phyloP scores from a whole-genome alignment of 2,329 filamentous ascomycete species.

The Aspergillus calidoustus region DNA sequence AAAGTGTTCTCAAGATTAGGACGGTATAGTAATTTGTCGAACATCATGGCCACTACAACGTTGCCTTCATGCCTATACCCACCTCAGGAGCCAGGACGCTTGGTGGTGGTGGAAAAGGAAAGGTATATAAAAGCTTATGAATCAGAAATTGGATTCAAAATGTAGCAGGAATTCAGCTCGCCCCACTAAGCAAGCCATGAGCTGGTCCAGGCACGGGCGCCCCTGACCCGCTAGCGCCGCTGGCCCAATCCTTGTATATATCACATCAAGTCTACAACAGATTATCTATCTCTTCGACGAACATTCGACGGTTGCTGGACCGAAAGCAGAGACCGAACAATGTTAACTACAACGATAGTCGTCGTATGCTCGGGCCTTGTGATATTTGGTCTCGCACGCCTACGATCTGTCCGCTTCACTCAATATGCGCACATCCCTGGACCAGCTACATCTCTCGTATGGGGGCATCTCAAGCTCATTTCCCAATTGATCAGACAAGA shows the following conservation, averaged over 20 bases:
- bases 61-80: no score
- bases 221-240: neutral
- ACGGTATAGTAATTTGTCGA: no score
- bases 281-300: neutral
- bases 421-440: neutral
- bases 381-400: neutral
- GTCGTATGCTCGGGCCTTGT: neutral
- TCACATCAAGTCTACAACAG: neutral
- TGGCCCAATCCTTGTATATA: neutral
- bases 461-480: neutral
- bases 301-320: neutral
- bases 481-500: neutral
- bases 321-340: neutral
- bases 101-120: no score
- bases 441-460: neutral
- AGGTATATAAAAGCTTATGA: no score
- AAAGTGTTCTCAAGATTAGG: no score
- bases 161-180: no score
- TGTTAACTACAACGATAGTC: neutral
- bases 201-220: neutral
- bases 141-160: no score
- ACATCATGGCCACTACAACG: no score
- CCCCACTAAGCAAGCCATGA: neutral
- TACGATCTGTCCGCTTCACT: neutral
- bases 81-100: no score